These are phyloP conservation scores for Venturia nashicola DNA, from an alignment of 2,329 filamentous ascomycete species.

Conservation along the genomic window DNA sequence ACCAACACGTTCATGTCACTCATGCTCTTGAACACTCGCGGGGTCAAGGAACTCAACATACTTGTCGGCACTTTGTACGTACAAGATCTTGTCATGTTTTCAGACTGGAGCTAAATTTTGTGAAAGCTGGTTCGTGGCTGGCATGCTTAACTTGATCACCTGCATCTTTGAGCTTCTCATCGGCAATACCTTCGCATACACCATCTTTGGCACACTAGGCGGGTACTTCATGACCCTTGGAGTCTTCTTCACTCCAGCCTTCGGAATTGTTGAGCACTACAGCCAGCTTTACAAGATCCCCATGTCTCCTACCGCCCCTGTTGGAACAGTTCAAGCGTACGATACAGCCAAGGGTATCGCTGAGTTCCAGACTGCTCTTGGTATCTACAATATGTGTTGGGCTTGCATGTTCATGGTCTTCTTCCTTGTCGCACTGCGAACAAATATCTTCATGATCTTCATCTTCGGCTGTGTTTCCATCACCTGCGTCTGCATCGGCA, in stretches of 20 bases:
- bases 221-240: conserved; percentile 5
- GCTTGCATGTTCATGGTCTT: conserved; percentile 6
- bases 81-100: not conserved
- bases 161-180: conserved; percentile 6
- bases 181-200: conserved; percentile 7
- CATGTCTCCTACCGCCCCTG: not conserved
- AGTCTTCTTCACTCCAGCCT: conserved; percentile 3
- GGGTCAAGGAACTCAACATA: not conserved
- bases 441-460: conserved; percentile 6
- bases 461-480: conserved; percentile 2
- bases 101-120: not conserved
- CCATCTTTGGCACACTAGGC: conserved; percentile 4
- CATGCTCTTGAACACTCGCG: conserved; percentile 4
- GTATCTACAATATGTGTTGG: conserved; percentile 5
- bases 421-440: conserved; percentile 6
- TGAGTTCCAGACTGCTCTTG: conserved; percentile 4
- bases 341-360: not conserved
- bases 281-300: not conserved
- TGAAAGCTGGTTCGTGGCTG: conserved; percentile 5
- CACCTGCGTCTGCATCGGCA: not conserved
- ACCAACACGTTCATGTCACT: conserved; percentile 7
- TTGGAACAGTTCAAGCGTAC: not conserved
- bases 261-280: not conserved
- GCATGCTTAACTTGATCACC: not conserved
- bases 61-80: conserved; percentile 4